phyloP scores from a whole-genome alignment of 169 alveolate genomes.

The Cyclospora cayetanensis region DNA sequence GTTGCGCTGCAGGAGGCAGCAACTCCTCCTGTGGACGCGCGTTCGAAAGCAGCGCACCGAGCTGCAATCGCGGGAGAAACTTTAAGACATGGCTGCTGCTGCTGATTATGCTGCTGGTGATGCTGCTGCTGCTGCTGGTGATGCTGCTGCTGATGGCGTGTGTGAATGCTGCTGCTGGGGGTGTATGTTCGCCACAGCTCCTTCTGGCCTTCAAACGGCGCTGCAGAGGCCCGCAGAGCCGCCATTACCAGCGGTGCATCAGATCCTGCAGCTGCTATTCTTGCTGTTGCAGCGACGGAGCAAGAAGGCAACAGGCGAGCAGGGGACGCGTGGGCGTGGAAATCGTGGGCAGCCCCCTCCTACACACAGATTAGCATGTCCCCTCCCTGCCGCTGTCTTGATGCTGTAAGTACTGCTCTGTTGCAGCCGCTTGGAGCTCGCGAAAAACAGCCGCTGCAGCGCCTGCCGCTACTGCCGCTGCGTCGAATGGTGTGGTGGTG shows the following conservation, averaged over 20 bases:
- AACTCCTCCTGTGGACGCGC: too few relatives aligned
- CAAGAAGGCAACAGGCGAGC: too few relatives aligned
- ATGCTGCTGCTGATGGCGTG: not conserved
- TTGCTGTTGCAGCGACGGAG: not conserved
- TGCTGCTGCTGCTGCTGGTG: not conserved
- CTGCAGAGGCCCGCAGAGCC: not conserved
- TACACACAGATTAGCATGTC: too few relatives aligned
- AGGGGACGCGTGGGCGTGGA: too few relatives aligned
- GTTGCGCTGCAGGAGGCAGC: too few relatives aligned
- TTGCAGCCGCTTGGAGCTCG: not conserved
- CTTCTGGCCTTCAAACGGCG: not conserved
- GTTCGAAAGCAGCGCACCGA: too few relatives aligned
- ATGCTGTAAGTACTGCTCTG: too few relatives aligned
- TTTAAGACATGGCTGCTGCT: not conserved
- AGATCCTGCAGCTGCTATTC: not conserved
- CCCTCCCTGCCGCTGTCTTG: too few relatives aligned
- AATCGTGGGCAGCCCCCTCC: too few relatives aligned
- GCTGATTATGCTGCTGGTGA: not conserved
- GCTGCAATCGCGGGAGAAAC: too few relatives aligned
- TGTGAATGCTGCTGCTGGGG: not conserved
- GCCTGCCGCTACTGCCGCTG: not conserved
- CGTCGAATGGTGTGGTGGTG: too few relatives aligned
- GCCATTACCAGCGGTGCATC: not conserved
- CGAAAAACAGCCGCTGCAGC: not conserved
- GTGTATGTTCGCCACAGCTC: not conserved